Percentiles rank a stretch among this genome's conserved stretches.
phyloP scores from a whole-genome alignment of 495 filamentous ascomycete species.

The Cercophora scortea region DNA sequence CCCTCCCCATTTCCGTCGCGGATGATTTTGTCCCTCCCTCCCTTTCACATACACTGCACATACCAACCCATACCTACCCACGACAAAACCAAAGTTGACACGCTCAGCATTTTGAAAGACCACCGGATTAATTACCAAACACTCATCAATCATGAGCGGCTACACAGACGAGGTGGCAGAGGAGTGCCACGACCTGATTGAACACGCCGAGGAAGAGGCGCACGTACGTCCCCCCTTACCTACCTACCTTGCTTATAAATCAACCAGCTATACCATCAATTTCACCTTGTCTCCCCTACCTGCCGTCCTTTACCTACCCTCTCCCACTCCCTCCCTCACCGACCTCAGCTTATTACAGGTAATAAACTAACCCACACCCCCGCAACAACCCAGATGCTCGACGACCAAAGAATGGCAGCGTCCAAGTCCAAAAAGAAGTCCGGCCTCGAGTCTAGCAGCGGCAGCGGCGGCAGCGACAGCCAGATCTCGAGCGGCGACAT shows the following conservation, averaged over 20 bases:
- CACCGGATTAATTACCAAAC: neutral
- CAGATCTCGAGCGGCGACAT: neutral
- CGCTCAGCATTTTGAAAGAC: neutral
- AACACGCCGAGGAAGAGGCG: slow-evolving; percentile 6
- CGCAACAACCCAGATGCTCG: slow-evolving; percentile 1
- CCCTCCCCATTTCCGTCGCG: neutral
- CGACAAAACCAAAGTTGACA: no score
- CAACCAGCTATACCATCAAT: no score
- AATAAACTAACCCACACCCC: neutral
- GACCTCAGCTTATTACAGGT: neutral
- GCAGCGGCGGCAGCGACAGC: neutral
- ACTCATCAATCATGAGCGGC: slow-evolving; percentile 1
- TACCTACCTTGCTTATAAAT: no score
- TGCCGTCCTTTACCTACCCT: neutral
- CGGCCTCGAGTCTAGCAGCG: neutral
- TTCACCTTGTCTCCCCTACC: neutral
- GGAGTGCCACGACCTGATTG: slow-evolving; percentile 5
- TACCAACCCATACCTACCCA: no score
- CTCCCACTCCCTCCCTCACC: neutral
- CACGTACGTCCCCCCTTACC: neutral
- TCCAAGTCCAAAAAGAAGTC: neutral
- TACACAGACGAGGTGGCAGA: slow-evolving; percentile 5
- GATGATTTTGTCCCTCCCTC: neutral
- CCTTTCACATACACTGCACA: neutral
- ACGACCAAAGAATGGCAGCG: neutral